Evolutionary conservation across 306 rosid genomes (phyloP).

Genomic region (Clitoria ternatea): DNA sequence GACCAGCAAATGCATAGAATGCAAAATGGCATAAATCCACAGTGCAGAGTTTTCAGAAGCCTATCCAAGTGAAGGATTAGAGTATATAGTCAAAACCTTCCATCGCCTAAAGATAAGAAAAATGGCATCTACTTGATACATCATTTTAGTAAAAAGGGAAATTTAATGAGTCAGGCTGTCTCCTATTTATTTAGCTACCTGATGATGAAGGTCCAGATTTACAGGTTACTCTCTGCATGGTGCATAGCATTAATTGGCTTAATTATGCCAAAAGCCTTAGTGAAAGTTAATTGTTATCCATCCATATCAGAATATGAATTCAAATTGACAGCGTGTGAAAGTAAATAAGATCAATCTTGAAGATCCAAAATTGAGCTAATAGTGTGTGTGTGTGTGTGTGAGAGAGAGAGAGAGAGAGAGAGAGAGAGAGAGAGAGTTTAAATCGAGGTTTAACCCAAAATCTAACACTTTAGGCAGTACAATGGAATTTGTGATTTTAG

Average conservation of each 20-base stretch:
- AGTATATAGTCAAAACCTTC: slow-evolving; percentile 22
- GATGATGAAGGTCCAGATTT: not conserved
- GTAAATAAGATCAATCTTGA: slow-evolving; percentile 12
- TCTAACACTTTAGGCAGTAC: not conserved
- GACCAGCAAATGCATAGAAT: slow-evolving; percentile 90
- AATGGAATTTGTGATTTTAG: not conserved
- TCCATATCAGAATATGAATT: not conserved
- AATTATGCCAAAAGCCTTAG: not conserved
- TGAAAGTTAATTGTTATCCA: not conserved
- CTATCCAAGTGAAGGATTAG: slow-evolving; percentile 37
- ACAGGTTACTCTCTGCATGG: slow-evolving; percentile 8
- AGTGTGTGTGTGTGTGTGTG: no score
- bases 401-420: no score
- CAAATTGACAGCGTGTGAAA: not conserved
- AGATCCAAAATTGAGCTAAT: not conserved
- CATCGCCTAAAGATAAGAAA: not conserved
- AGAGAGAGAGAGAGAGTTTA: no score
- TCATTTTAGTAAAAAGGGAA: not conserved
- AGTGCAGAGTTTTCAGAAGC: slow-evolving; percentile 66
- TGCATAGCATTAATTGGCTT: slow-evolving; percentile 6
- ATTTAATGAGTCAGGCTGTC: slow-evolving; percentile 4
- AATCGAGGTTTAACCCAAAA: slow-evolving; percentile 22
- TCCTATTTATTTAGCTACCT: slow-evolving; percentile 15
- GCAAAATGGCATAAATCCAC: slow-evolving; percentile 92
- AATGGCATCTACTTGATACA: not conserved